phyloP scores from a whole-genome alignment of 495 filamentous ascomycete species.

The Neurospora intermedia region DNA sequence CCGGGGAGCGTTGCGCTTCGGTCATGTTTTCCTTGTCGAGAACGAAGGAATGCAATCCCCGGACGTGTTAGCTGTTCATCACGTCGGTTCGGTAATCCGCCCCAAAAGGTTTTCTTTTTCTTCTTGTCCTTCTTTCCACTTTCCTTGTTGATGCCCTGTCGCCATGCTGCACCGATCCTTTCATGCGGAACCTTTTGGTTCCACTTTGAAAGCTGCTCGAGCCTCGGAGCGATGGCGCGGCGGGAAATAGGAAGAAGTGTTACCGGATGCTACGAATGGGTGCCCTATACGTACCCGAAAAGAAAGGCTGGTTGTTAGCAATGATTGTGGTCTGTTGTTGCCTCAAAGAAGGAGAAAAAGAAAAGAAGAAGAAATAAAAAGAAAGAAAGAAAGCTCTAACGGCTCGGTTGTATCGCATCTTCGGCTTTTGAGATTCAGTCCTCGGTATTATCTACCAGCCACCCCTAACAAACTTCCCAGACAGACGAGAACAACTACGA shows the following conservation, averaged over 20 bases:
- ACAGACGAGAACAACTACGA: background rate
- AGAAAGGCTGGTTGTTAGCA: background rate
- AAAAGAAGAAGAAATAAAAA: background rate
- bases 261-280: background rate
- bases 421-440: background rate
- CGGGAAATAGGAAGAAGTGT: background rate
- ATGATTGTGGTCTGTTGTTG: background rate
- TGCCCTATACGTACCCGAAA: background rate
- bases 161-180: background rate
- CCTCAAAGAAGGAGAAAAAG: background rate
- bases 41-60: background rate
- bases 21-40: background rate
- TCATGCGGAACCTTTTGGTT: background rate
- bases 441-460: background rate
- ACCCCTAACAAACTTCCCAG: background rate
- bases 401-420: background rate
- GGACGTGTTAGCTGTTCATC: background rate
- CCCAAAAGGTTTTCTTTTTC: background rate
- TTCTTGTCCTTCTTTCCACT: background rate
- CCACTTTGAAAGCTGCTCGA: background rate
- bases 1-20: background rate
- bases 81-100: background rate
- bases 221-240: background rate
- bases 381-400: background rate
- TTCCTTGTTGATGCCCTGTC: background rate